These are phyloP conservation scores for Dothideomycetidae sp. DNA, from an alignment of 2,329 filamentous ascomycete genomes.

Conservation along the genomic window DNA sequence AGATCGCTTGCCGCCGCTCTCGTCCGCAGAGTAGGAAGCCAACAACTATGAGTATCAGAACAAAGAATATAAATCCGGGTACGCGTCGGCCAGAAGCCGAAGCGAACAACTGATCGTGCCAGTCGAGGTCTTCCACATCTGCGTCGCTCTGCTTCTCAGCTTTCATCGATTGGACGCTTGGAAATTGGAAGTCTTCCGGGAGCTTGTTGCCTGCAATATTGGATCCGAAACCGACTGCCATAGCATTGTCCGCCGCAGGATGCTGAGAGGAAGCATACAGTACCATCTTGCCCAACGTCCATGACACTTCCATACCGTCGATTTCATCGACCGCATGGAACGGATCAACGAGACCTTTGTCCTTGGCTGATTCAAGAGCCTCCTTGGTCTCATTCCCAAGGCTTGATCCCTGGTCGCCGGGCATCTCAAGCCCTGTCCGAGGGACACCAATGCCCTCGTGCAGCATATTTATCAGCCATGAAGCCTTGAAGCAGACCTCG, in stretches of 20 bases:
- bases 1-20: constrained; percentile 51
- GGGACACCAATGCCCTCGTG: constrained; percentile 94
- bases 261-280: constrained; percentile 87
- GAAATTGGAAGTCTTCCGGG: constrained; percentile 60
- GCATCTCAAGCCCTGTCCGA: constrained; percentile 52
- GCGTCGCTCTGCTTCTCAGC: constrained; percentile 22
- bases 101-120: constrained; percentile 49
- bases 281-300: constrained; percentile 94
- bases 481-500: constrained; percentile 93
- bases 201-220: constrained; percentile 47
- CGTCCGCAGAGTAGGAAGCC: constrained; percentile 65
- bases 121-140: constrained; percentile 34
- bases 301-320: constrained; percentile 80
- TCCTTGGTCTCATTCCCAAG: constrained; percentile 59
- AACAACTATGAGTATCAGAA: constrained; percentile 56
- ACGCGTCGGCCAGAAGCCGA: constrained; percentile 50
- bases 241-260: constrained; percentile 42
- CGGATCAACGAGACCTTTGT: constrained; percentile 63
- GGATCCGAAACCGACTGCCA: constrained; percentile 85
- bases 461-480: constrained; percentile 92
- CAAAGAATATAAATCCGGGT: constrained; percentile 61
- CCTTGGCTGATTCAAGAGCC: constrained; percentile 51
- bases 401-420: neutral
- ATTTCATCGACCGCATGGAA: constrained; percentile 94
- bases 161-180: constrained; percentile 12